A percentile compares a stretch with the other conserved stretches of the same genome.
These are phyloP conservation scores for Termitomyces sp. DNA, from an alignment of 768 basidiomycete genomes.

Conservation along the genomic window DNA sequence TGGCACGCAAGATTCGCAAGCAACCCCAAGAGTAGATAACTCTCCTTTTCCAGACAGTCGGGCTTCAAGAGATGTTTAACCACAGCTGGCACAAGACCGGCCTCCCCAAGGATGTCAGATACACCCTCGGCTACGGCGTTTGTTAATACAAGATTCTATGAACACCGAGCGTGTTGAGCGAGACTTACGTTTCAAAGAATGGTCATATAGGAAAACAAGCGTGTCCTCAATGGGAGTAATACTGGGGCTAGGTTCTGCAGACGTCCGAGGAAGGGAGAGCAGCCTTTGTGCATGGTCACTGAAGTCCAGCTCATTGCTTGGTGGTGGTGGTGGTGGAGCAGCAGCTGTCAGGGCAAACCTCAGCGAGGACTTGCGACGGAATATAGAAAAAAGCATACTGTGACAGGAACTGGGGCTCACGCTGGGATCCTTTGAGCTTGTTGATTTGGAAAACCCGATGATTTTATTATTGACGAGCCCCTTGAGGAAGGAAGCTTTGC, in stretches of 20 bases:
- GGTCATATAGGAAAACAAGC: constrained; percentile 16
- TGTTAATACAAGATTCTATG: neutral
- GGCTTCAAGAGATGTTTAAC: constrained; percentile 6
- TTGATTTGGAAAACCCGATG: constrained; percentile 8
- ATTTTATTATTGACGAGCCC: constrained; percentile 12
- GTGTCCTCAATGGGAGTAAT: constrained; percentile 7
- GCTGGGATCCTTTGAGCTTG: constrained; percentile 5
- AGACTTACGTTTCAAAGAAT: constrained; percentile 15
- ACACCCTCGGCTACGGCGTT: constrained; percentile 12
- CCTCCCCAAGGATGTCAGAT: constrained; percentile 13
- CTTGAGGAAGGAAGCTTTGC: constrained; percentile 14
- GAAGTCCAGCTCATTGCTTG: constrained; percentile 11
- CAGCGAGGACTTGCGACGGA: neutral
- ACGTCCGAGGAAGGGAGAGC: constrained; percentile 8
- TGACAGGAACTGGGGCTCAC: constrained; percentile 5
- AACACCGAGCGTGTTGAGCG: neutral
- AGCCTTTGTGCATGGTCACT: constrained; percentile 7
- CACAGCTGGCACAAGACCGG: constrained; percentile 9
- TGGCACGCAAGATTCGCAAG: constrained; percentile 20
- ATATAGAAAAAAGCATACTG: constrained; percentile 9
- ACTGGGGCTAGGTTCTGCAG: neutral
- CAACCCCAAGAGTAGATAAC: constrained; percentile 15
- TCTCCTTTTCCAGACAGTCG: constrained; percentile 14
- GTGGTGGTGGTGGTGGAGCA: too few relatives aligned
- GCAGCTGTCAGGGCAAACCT: constrained; percentile 2